Percentiles rank a stretch among this genome's conserved stretches.
Conservation (phyloP, 768 basidiomycete genomes). For the Suillus discolor region DNA sequence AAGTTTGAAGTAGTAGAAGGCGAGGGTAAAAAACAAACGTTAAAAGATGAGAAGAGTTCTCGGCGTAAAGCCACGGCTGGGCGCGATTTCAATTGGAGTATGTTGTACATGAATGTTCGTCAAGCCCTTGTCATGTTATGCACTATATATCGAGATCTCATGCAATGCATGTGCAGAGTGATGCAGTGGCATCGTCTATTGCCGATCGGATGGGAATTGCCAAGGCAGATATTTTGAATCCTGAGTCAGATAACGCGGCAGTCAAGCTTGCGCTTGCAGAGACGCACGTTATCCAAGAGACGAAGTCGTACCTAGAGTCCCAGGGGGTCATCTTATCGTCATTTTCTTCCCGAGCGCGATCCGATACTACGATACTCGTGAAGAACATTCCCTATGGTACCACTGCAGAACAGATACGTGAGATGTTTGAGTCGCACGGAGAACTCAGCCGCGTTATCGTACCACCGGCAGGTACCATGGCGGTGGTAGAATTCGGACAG, state of each 20-base stretch:
- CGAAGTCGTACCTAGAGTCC: constrained; percentile 84
- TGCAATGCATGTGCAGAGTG: constrained; percentile 57
- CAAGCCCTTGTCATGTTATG: constrained; percentile 19
- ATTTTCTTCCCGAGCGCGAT: constrained; percentile 56
- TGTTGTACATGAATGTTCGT: constrained; percentile 97
- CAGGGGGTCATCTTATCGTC: constrained; percentile 68
- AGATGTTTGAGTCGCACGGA: constrained; percentile 79
- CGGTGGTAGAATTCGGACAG: constrained; percentile 84
- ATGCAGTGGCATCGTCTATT: constrained; percentile 90
- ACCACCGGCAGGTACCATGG: constrained; percentile 92
- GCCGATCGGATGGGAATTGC: constrained; percentile 86
- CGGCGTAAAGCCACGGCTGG: constrained; percentile 70
- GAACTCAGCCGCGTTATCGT: constrained; percentile 70
- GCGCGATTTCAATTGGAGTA: constrained; percentile 89
- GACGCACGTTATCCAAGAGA: constrained; percentile 94
- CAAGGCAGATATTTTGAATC: constrained; percentile 87
- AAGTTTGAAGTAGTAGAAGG: constrained; percentile 45
- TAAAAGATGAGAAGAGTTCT: constrained; percentile 60
- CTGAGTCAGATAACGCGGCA: constrained; percentile 79
- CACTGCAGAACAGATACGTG: constrained; percentile 68
- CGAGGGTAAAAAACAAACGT: constrained; percentile 45
- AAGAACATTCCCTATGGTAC: constrained; percentile 98
- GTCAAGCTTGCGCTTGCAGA: constrained; percentile 97
- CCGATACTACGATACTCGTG: constrained; percentile 84
- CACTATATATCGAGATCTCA: constrained; percentile 21